Conservation (phyloP, 305 asterid species). For the Galium porrigens region DNA sequence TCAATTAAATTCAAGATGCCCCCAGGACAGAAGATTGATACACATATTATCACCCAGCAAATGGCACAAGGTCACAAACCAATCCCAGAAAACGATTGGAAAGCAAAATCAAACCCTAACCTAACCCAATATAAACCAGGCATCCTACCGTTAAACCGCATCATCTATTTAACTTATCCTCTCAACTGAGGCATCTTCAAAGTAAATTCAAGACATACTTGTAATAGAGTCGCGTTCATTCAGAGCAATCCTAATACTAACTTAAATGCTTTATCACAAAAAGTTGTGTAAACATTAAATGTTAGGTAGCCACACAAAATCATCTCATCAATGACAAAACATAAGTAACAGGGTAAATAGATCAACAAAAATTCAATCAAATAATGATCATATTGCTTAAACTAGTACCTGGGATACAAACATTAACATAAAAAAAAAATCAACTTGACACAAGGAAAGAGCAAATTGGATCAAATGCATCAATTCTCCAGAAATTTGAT, state of each 20-base stretch:
- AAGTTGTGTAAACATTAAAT: not conserved
- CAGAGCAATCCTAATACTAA: not conserved
- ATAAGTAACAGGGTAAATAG: not conserved
- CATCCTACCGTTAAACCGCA: not conserved
- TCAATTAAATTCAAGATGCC: not conserved
- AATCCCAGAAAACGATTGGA: not conserved
- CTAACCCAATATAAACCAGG: not conserved
- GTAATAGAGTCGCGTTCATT: not conserved
- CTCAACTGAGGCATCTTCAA: not conserved
- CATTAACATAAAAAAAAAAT: not conserved
- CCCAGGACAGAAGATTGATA: not conserved
- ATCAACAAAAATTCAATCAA: conserved; percentile 5
- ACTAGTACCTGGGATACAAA: not conserved
- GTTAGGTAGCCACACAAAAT: not conserved
- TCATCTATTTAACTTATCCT: not conserved
- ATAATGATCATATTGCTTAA: not conserved
- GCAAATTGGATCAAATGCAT: not conserved
- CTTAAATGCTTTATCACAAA: not conserved
- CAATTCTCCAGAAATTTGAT: not conserved
- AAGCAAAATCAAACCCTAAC: not conserved
- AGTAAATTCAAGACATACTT: not conserved
- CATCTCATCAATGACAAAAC: not conserved
- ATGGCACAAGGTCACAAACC: not conserved
- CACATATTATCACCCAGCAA: not conserved
- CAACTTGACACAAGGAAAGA: conserved; percentile 9